Base-by-base conservation (phyloP, 345 rosid genomes). In the Fremontodendron californicum region DNA sequence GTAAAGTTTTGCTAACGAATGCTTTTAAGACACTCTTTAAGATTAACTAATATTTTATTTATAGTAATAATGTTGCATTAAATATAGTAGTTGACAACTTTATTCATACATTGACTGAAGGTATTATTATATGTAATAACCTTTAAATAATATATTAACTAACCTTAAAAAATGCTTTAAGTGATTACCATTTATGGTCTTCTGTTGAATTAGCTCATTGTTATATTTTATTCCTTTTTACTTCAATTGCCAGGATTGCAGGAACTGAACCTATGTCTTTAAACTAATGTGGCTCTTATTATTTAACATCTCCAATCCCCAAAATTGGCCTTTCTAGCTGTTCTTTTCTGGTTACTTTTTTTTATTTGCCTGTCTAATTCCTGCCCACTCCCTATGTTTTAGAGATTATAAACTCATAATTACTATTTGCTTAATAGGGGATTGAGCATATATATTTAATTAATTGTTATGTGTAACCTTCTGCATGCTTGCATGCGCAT, bases 401-500 rank as follows among this genome's bases (percentile, higher is more conserved):
- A 72, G 90, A 87, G 85, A 86, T 85, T 88, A 82, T 80, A 89
- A 91, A 89, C 82, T 76, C 84, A 87, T 82, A 80, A 88, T 84
- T 83, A 83, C 81, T 76, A 45, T 84, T 84, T 86, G 81, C 79
- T 76, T 69, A 42, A 78, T 75, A 78, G 83, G 75, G 83, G 43
- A 79, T 72, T 73, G 71, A 75, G 81, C 70, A 40, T 65, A 64
- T 79, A 69, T 63, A 27, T 45, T 29, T 43, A 45, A 6, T 7
- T 78, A 46, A 33, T 63, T 49, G 55, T 51, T 65, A n/a, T 64
- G 15, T 39, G 40, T 42, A 75, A 40, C 54, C 78, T 73, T 76
- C 70, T 77, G 82, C 89, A 86, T 84, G 84, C 86, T 79, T 85
- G 95, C 64, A 91, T 89, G 91, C 90, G 95, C 88, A 78, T 81